phyloP scores from a whole-genome alignment of 352 stramenopile genomes.

The Saprolegnia diclina region DNA sequence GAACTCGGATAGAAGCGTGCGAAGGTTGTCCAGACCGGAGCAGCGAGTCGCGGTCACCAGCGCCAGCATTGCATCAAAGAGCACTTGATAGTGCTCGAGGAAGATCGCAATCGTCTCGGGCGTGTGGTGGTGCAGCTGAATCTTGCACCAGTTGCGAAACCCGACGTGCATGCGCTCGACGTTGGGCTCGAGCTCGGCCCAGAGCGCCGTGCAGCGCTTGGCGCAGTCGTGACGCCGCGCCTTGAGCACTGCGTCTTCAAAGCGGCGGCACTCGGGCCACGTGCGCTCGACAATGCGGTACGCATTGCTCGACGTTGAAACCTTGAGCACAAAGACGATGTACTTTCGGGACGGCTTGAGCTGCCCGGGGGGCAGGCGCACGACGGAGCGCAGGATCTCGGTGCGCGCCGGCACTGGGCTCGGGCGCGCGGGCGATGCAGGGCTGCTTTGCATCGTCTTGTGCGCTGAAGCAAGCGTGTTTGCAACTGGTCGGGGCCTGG shows the following conservation, averaged over 20 bases:
- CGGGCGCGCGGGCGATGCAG: not conserved
- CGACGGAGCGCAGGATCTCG: not conserved
- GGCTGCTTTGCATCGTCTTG: not conserved
- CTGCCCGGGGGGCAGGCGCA: not conserved
- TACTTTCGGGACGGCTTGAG: not conserved
- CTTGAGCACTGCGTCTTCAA: not conserved
- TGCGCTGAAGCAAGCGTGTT: no score
- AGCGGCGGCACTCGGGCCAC: not conserved
- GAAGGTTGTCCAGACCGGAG: not conserved
- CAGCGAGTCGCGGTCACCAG: not conserved
- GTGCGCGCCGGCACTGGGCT: not conserved
- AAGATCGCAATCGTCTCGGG: not conserved
- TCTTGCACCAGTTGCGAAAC: slow-evolving; percentile 3
- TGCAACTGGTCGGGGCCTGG: no score
- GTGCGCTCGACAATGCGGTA: slow-evolving; percentile 2
- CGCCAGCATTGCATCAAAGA: not conserved
- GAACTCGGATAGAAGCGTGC: no score
- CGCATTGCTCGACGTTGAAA: not conserved
- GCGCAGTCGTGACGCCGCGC: not conserved
- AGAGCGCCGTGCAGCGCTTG: not conserved
- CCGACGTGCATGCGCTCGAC: not conserved
- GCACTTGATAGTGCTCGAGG: not conserved
- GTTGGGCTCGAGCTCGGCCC: not conserved
- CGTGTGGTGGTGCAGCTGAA: slow-evolving; percentile 6
- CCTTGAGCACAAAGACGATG: slow-evolving; percentile 3